These are phyloP conservation scores for Teunomyces atbi DNA, from an alignment of 805 yeast species.

Conservation along the genomic window DNA sequence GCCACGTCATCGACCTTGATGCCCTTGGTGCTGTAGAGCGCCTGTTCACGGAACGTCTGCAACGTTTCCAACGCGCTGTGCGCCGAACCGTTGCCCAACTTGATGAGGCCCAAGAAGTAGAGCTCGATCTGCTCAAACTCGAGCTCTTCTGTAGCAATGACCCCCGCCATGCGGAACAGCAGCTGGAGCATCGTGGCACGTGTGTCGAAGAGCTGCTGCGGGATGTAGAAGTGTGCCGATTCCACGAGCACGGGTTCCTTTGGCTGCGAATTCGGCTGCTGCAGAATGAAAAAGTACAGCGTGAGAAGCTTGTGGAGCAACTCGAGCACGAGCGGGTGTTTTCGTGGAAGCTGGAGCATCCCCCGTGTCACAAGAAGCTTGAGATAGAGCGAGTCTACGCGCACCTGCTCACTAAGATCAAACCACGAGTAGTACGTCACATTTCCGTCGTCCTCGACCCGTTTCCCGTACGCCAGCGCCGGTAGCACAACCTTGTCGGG, in stretches of 20 bases:
- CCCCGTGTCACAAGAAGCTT: conserved; percentile 22
- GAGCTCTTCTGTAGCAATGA: conserved; percentile 17
- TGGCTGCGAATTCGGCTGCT: conserved; percentile 7
- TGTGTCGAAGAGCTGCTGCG: conserved; percentile 19
- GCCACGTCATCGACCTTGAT: background rate
- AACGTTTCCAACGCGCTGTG: conserved; percentile 7
- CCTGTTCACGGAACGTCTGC: conserved; percentile 2
- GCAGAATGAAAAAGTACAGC: conserved; percentile 18
- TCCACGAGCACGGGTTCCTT: conserved; percentile 12
- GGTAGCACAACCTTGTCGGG: conserved; percentile 14
- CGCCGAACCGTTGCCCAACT: conserved; percentile 23
- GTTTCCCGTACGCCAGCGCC: conserved; percentile 19
- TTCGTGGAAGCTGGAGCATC: conserved; percentile 17
- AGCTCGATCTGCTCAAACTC: conserved; percentile 23
- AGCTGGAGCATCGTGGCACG: conserved; percentile 25
- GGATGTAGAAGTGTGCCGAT: conserved; percentile 16
- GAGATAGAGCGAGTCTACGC: conserved; percentile 20
- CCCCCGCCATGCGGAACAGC: conserved; percentile 17
- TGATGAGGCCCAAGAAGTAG: conserved; percentile 22
- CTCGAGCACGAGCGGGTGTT: conserved; percentile 21
- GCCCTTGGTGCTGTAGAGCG: background rate
- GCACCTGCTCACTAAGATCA: conserved; percentile 22
- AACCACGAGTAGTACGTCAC: conserved; percentile 22
- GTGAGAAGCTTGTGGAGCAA: conserved; percentile 15
- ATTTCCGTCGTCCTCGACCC: conserved; percentile 2